phyloP scores from a whole-genome alignment of 352 stramenopile species.

The Thalassiosira allenii region DNA sequence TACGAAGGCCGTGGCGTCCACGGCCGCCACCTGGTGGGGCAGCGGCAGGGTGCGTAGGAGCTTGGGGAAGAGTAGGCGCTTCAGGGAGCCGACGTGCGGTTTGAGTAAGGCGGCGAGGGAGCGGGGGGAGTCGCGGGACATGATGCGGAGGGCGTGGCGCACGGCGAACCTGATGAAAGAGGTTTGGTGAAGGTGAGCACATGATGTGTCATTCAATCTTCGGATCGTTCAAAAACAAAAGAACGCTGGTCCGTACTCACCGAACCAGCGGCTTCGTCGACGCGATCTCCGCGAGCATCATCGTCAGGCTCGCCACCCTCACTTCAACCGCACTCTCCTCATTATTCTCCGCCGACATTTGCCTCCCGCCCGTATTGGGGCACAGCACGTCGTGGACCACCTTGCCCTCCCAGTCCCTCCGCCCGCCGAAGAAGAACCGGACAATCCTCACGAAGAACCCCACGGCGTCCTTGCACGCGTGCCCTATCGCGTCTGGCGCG shows the following conservation, averaged over 20 bases:
- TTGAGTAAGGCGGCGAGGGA: conserved; percentile 58
- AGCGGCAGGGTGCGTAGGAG: conserved; percentile 77
- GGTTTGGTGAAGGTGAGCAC: too few species aligned
- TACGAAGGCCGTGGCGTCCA: conserved; percentile 80
- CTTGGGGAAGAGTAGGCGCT: conserved; percentile 79
- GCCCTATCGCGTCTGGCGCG: conserved; percentile 69
- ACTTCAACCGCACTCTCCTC: too few species aligned
- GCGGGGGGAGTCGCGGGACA: conserved; percentile 38
- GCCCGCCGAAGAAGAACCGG: conserved; percentile 71
- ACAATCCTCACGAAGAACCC: conserved; percentile 72
- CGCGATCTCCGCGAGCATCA: conserved; percentile 77
- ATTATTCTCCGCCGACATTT: too few species aligned
- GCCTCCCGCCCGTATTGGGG: conserved; percentile 6
- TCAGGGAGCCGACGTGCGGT: conserved; percentile 65
- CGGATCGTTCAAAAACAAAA: too few species aligned
- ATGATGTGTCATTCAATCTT: too few species aligned
- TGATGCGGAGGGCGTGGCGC: conserved; percentile 51
- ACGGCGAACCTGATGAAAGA: conserved; percentile 59
- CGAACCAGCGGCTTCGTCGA: conserved; percentile 78
- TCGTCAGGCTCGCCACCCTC: conserved; percentile 67
- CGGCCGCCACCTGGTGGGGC: conserved; percentile 76
- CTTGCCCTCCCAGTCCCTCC: conserved; percentile 40
- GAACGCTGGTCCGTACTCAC: too few species aligned
- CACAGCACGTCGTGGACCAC: conserved; percentile 66
- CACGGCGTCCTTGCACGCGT: conserved; percentile 63